Evolutionary conservation across 2,329 filamentous ascomycete genomes (phyloP).

Genomic region (Penicillium sp.): DNA sequence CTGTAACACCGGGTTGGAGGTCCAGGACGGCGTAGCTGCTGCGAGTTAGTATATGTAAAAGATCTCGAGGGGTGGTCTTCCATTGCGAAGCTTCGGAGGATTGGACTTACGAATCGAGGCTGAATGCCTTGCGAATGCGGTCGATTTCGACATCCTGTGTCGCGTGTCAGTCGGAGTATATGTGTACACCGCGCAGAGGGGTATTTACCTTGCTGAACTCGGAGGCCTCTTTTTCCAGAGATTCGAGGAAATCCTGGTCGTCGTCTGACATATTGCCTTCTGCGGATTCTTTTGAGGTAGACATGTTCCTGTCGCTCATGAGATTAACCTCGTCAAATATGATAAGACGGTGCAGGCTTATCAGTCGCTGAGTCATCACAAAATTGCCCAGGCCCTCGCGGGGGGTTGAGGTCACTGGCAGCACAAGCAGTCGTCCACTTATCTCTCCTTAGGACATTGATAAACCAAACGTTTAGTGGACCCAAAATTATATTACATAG

Average conservation of each 20-base stretch:
- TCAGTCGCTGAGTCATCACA: constrained; percentile 38
- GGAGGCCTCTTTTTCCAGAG: constrained; percentile 78
- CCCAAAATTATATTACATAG: neutral
- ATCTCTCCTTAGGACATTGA: neutral
- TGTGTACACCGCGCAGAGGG: neutral
- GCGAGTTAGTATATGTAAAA: constrained; percentile 1
- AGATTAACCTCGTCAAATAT: neutral
- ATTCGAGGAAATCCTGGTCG: constrained; percentile 74
- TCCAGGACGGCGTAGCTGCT: constrained; percentile 85
- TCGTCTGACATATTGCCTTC: constrained; percentile 52
- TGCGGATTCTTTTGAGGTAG: neutral
- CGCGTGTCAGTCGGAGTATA: constrained; percentile 16
- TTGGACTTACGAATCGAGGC: constrained; percentile 63
- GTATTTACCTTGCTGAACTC: constrained; percentile 78
- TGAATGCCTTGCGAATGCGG: constrained; percentile 87
- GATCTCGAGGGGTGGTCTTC: neutral
- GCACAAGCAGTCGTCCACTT: neutral
- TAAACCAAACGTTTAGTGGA: too few relatives aligned
- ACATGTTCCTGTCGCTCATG: neutral
- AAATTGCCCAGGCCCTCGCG: neutral
- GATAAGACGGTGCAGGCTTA: constrained; percentile 24
- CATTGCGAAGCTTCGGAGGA: neutral
- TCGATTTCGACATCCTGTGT: constrained; percentile 88
- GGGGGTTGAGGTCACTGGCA: neutral
- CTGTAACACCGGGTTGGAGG: constrained; percentile 89